Percentiles rank a stretch among this genome's conserved stretches.
Conservation (phyloP, 2,329 filamentous ascomycete genomes). For the Colletotrichum somersetense region DNA sequence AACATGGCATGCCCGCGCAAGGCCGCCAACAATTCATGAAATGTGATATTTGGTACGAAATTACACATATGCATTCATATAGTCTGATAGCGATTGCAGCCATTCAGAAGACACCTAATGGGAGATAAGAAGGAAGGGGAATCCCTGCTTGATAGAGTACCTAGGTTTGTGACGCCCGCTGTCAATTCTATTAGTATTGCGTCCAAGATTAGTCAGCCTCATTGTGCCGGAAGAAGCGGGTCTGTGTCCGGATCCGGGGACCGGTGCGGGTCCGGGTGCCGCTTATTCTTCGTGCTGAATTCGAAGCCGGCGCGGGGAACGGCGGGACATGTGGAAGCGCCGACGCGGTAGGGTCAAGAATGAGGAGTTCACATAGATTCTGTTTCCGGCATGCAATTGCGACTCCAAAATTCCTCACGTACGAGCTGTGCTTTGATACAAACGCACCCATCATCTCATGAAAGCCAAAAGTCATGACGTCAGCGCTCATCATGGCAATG, state of each 20-base stretch:
- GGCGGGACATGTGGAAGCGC: not conserved
- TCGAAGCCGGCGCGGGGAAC: not conserved
- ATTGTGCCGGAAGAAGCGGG: not conserved
- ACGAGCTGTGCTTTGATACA: not conserved
- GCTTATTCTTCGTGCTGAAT: not conserved
- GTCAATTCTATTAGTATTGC: not conserved
- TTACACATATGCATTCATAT: not conserved
- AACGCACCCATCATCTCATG: not conserved
- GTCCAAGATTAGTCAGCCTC: not conserved
- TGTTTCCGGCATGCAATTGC: not conserved
- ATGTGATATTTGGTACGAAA: not conserved
- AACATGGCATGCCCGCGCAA: no score
- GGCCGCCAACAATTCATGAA: no score
- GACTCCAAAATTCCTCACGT: not conserved
- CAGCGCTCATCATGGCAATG: slow-evolving; percentile 34
- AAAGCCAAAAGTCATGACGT: slow-evolving; percentile 38
- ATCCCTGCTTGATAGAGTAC: not conserved
- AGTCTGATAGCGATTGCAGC: no score
- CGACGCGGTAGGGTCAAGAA: not conserved
- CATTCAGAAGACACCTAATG: no score
- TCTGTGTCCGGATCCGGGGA: not conserved
- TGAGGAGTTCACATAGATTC: no score
- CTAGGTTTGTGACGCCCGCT: no score
- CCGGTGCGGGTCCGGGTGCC: not conserved
- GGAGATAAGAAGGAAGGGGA: not conserved